Base-by-base conservation (phyloP, 2,329 filamentous ascomycete species). In the Hymenoscyphus fraxineus region DNA sequence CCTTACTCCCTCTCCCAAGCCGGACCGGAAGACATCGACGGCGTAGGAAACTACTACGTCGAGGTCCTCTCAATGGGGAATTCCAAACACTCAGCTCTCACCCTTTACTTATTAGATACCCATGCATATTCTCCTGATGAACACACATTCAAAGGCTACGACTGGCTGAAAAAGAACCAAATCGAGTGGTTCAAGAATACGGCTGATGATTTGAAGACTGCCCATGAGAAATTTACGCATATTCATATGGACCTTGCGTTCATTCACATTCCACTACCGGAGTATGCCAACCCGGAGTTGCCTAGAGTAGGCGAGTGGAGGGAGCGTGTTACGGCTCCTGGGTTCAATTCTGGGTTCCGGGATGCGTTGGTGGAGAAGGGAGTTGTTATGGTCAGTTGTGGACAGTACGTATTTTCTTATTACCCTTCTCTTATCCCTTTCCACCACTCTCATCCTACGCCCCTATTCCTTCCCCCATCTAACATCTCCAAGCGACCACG, bases 171-270 rank as follows among this genome's bases (percentile, higher is more conserved):
- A 79, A 88, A 88, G 56, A 93, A 86, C 71, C 95, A 99, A 77
- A 97, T 97, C 65, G 87, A 91, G 63, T 99, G 95, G 95, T 99
- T 99, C 81, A 88, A 87, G 70, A 84, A 86, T 68, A 96, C 91
- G 0, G 88, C 91, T 0, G 81, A 88, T 64, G 79, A 86, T 13
- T 79, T 97, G 58, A 92, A 92, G 78, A 87, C 88, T 72, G 86
- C 86, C 66, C 93, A 97, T 75, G 84, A 85, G 67, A 88, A 92
- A 72, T 99, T 97, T 77, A 92, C 90, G 0, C 91, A 95, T 73
- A 90, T 93, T 60, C 95, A 98, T 76, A 91, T 99, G 85, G 91
- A 99, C 74, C 86, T 98, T 76, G 92, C 95, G 0, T 99, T 99
- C 75, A 96, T 99, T 67, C 95, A 99, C 76, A 99, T 99, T 63